Evolutionary conservation across 192 early-diverging fungal species (phyloP).

Genomic region (Chytriomyces confervae): DNA sequence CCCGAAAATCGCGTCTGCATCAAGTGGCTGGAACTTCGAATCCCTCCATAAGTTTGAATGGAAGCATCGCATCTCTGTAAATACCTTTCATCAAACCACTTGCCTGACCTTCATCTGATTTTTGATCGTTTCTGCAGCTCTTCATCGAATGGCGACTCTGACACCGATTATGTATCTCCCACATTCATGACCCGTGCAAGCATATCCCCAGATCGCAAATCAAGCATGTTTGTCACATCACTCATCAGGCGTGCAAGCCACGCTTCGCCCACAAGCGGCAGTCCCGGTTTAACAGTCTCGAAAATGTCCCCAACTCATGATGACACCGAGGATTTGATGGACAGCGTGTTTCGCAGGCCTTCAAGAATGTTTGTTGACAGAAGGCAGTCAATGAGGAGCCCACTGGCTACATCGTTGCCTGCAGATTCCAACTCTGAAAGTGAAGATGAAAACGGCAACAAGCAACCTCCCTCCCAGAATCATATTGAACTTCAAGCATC

Average conservation of each 20-base stretch:
- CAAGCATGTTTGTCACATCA: slow-evolving; percentile 22
- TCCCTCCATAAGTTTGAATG: neutral
- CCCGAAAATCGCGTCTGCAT: neutral
- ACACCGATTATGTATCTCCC: neutral
- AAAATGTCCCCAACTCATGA: neutral
- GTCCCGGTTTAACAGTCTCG: neutral
- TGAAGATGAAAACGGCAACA: neutral
- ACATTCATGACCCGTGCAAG: neutral
- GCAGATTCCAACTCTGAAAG: neutral
- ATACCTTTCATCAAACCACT: neutral
- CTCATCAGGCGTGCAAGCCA: slow-evolving; percentile 20
- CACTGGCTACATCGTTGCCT: neutral
- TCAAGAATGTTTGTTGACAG: neutral
- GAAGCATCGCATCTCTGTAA: neutral
- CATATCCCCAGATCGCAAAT: neutral
- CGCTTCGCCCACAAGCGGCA: neutral
- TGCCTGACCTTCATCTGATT: neutral
- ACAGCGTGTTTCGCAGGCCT: neutral
- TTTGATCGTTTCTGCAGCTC: neutral
- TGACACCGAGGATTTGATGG: slow-evolving; percentile 18
- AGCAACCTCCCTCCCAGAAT: neutral
- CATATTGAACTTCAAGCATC: too few relatives aligned
- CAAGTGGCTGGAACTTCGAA: neutral
- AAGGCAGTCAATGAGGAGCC: slow-evolving; percentile 14
- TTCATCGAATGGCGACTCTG: neutral